phyloP scores from a whole-genome alignment of 768 basidiomycete species.

The Holtermanniella nyarrowii region DNA sequence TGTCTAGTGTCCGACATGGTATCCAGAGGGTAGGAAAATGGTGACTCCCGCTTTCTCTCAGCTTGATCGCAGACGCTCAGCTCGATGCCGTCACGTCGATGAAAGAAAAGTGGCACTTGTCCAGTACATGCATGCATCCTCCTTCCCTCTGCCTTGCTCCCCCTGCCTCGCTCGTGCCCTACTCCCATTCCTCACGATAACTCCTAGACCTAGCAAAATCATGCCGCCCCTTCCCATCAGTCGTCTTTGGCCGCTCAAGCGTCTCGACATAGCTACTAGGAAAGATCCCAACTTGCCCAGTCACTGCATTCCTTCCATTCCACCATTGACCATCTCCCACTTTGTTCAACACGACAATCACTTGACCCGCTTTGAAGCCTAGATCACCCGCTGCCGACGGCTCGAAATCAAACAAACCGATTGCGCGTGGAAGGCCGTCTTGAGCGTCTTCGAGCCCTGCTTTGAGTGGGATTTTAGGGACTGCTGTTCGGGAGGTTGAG shows the following conservation, averaged over 20 bases:
- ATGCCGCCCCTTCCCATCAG: conserved; percentile 26
- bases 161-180: background rate
- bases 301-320: conserved; percentile 10
- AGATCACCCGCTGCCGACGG: conserved; percentile 71
- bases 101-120: no score
- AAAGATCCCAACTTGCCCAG: conserved; percentile 24
- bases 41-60: background rate
- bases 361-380: conserved; percentile 51
- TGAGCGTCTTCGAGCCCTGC: conserved; percentile 28
- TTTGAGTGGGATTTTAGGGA: conserved; percentile 4
- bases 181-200: background rate
- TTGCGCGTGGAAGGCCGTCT: conserved; percentile 48
- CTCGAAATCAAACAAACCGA: conserved; percentile 63
- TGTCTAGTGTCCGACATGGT: conserved; percentile 29
- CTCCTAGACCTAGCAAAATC: background rate
- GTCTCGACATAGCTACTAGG: conserved; percentile 32
- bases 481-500: no score
- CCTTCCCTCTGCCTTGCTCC: background rate
- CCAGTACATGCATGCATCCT: background rate
- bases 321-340: conserved; percentile 44
- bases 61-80: background rate
- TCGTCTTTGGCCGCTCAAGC: conserved; percentile 20
- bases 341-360: conserved; percentile 60
- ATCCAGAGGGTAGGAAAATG: conserved; percentile 1
- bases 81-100: no score